Conservation (phyloP, 306 rosid genomes). For the Cucurbita maxima region DNA sequence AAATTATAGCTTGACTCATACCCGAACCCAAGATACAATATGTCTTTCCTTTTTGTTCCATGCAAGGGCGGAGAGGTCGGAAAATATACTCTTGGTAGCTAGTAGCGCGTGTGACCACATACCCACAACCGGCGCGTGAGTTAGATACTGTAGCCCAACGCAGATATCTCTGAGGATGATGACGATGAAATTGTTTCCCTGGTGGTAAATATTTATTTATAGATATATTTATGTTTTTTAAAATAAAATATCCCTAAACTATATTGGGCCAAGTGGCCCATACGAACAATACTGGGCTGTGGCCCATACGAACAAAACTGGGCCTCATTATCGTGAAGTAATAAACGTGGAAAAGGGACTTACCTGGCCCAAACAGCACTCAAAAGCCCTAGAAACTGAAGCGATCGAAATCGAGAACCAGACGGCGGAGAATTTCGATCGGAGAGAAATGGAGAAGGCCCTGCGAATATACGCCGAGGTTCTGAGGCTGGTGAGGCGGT, state of each 20-base stretch:
- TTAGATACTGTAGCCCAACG: conserved; percentile 37
- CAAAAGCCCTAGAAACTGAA: not conserved
- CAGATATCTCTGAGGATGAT: conserved; percentile 30
- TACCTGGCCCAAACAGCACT: not conserved
- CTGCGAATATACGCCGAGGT: conserved; percentile 56
- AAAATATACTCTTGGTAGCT: conserved; percentile 18
- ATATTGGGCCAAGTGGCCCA: not conserved
- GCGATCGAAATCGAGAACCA: not conserved
- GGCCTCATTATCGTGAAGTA: not conserved
- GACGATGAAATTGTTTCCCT: too few relatives aligned
- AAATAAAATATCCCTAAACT: not conserved
- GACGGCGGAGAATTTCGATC: not conserved
- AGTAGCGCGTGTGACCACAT: conserved; percentile 31
- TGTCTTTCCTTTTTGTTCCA: conserved; percentile 48
- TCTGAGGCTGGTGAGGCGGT: conserved; percentile 39
- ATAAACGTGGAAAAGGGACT: not conserved
- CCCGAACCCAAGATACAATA: conserved; percentile 51
- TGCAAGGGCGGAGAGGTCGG: not conserved
- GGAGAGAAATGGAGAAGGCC: conserved; percentile 43
- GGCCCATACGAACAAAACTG: not conserved
- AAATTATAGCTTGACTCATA: conserved; percentile 82
- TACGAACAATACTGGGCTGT: not conserved
- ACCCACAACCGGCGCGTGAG: conserved; percentile 32
- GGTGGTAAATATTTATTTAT: too few relatives aligned
- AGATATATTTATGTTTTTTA: too few relatives aligned